These are phyloP conservation scores for Diaporthe nobilis DNA, from an alignment of 2,329 filamentous ascomycete species.

Conservation along the genomic window DNA sequence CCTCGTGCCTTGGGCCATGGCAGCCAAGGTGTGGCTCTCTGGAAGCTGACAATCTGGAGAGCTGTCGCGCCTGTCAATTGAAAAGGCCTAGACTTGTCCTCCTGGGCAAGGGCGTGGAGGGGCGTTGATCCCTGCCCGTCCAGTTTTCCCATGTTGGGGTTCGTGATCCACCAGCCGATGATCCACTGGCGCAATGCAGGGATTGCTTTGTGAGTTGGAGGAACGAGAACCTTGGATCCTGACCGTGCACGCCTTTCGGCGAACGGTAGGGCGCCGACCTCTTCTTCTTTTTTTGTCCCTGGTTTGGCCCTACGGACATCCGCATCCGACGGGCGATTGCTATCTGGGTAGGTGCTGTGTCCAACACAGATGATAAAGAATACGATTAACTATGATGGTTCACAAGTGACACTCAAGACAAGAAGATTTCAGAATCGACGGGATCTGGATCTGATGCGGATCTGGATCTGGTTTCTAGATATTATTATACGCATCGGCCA, in stretches of 20 bases:
- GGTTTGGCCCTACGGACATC: slow-evolving; percentile 8
- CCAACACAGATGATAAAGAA: background rate
- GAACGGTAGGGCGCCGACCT: slow-evolving; percentile 15
- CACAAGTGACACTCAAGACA: background rate
- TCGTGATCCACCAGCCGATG: slow-evolving; percentile 9
- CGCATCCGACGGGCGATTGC: background rate
- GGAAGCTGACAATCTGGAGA: background rate
- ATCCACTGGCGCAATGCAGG: slow-evolving; percentile 27
- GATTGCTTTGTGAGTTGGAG: slow-evolving; percentile 31
- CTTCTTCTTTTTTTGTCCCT: slow-evolving; percentile 10
- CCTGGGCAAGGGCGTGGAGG: slow-evolving; percentile 4
- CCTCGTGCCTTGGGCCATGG: slow-evolving; percentile 11
- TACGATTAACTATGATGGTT: background rate
- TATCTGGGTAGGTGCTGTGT: background rate
- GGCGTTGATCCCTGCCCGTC: slow-evolving; percentile 20
- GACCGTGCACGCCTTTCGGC: slow-evolving; percentile 32
- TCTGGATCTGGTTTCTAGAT: slow-evolving; percentile 1
- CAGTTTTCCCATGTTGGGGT: slow-evolving; percentile 16
- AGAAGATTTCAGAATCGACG: background rate
- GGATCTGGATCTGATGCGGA: slow-evolving; percentile 11
- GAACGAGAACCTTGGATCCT: slow-evolving; percentile 26
- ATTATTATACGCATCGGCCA: background rate
- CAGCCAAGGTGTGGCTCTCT: background rate
- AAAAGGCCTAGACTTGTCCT: slow-evolving; percentile 23
- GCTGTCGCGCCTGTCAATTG: slow-evolving; percentile 7